These are phyloP conservation scores for Pseudocercospora pini-densiflorae DNA, from an alignment of 2,329 filamentous ascomycete genomes.

Conservation along the genomic window DNA sequence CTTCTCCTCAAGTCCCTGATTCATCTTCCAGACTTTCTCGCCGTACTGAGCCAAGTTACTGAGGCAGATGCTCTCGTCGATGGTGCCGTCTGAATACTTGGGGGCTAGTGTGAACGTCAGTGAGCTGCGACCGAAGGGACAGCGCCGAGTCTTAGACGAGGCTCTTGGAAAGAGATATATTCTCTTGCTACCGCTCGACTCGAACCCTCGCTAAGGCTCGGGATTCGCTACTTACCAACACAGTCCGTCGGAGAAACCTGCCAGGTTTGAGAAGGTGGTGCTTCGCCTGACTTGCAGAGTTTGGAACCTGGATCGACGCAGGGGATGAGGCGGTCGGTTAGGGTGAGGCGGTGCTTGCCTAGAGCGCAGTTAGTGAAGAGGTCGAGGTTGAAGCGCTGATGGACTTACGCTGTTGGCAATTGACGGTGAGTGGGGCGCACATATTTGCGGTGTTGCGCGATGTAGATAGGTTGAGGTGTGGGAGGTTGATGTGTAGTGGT, in stretches of 20 bases:
- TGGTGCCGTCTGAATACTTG: background rate
- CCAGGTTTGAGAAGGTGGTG: background rate
- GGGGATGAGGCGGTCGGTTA: background rate
- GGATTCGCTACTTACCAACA: background rate
- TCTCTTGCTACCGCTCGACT: too few relatives aligned
- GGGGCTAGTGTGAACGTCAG: background rate
- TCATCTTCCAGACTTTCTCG: background rate
- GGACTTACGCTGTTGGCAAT: background rate
- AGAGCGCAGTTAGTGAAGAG: background rate
- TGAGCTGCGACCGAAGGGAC: too few relatives aligned
- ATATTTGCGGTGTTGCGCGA: background rate
- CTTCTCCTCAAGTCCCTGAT: background rate
- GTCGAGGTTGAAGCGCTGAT: background rate
- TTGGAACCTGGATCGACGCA: background rate
- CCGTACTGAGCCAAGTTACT: background rate
- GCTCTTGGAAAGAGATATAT: too few relatives aligned
- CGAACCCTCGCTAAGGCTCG: too few relatives aligned
- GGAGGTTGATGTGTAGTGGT: background rate
- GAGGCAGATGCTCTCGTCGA: background rate
- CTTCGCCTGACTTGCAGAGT: background rate
- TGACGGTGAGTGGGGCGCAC: conserved; percentile 2
- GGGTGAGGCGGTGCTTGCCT: background rate
- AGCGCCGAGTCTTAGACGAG: too few relatives aligned
- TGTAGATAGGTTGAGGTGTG: background rate
- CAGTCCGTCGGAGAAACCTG: background rate